phyloP scores from a whole-genome alignment of 805 yeast genomes.

The Grigorovia transvaalensis region DNA sequence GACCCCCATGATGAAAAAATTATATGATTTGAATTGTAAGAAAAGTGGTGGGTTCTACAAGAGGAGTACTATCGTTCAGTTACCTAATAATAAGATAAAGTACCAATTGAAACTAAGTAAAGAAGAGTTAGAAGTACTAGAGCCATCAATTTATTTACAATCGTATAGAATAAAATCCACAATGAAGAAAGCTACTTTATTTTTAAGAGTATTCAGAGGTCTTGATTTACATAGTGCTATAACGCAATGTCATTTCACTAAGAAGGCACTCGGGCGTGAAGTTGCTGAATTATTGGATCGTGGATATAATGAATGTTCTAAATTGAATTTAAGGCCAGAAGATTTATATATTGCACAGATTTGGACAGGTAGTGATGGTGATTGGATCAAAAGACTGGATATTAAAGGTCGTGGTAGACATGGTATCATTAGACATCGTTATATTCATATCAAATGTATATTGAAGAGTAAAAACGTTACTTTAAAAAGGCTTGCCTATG shows the following conservation, averaged over 20 bases:
- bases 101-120: constrained; percentile 49
- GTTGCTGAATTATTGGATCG: constrained; percentile 63
- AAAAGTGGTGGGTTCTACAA: constrained; percentile 60
- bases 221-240: constrained; percentile 68
- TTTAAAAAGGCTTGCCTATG: constrained; percentile 48
- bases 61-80: constrained; percentile 42
- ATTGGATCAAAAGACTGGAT: constrained; percentile 59
- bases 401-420: constrained; percentile 84
- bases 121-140: constrained; percentile 66
- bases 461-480: constrained; percentile 57
- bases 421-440: constrained; percentile 68
- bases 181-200: constrained; percentile 75
- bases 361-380: constrained; percentile 90
- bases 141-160: constrained; percentile 76
- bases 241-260: constrained; percentile 82
- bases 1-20: constrained; percentile 58
- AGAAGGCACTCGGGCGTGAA: constrained; percentile 70
- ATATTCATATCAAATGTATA: constrained; percentile 71
- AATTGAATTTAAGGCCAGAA: constrained; percentile 47
- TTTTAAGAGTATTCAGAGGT: constrained; percentile 65
- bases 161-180: constrained; percentile 81
- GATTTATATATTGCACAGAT: constrained; percentile 64
- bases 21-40: constrained; percentile 52
- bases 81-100: constrained; percentile 31
- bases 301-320: constrained; percentile 61